These are phyloP conservation scores for Solanum etuberosum DNA, from an alignment of 257 asterid species.

Conservation along the genomic window DNA sequence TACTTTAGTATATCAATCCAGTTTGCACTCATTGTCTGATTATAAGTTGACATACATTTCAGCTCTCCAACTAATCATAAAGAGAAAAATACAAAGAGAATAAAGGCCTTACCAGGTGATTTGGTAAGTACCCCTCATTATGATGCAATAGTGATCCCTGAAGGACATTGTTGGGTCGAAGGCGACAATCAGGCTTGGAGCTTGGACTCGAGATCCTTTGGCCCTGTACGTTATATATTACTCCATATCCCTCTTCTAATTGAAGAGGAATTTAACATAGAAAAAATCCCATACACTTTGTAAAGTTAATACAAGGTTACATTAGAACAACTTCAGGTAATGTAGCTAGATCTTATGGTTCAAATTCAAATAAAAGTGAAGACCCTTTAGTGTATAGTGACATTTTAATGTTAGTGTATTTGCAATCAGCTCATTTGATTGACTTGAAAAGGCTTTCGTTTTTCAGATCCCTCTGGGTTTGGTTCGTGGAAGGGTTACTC, in stretches of 20 bases:
- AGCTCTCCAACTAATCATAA: constrained; percentile 57
- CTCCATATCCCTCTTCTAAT: neutral
- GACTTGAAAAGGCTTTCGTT: neutral
- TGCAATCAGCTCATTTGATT: neutral
- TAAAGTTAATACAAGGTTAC: neutral
- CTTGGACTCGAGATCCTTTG: constrained; percentile 63
- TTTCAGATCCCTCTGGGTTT: constrained; percentile 77
- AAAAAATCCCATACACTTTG: neutral
- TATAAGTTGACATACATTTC: constrained; percentile 1
- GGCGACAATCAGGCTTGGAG: constrained; percentile 72
- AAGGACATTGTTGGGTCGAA: constrained; percentile 91
- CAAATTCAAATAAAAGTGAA: neutral
- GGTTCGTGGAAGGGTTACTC: constrained; percentile 69
- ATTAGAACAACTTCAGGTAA: neutral
- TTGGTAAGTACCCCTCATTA: constrained; percentile 35
- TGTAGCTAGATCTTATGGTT: neutral
- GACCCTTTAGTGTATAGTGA: neutral
- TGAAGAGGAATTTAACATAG: neutral
- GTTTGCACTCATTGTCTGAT: neutral
- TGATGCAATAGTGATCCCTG: constrained; percentile 51
- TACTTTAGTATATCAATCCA: neutral
- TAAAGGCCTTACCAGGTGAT: constrained; percentile 72
- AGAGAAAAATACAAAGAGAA: constrained; percentile 62
- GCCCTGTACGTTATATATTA: constrained; percentile 42
- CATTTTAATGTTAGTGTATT: neutral